Percentiles rank a stretch among this genome's conserved stretches.
Conservation (phyloP, 2,329 filamentous ascomycete genomes). For the Monosporascus ibericus region DNA sequence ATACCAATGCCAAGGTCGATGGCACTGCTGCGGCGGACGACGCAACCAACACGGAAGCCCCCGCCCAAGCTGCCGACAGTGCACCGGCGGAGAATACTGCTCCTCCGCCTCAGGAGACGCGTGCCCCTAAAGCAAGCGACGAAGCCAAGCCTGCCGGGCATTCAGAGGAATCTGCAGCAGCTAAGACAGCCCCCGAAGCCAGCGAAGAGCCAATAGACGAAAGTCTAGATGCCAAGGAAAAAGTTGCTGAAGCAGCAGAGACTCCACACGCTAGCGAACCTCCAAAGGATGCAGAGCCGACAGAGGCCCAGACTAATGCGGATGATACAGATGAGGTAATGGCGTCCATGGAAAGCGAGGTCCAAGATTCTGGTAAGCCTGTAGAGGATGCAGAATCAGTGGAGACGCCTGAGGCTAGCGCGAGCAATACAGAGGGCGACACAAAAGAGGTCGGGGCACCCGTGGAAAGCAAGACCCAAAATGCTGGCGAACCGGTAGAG, state of each 20-base stretch:
- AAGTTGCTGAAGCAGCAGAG: too few species aligned
- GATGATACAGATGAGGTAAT: not conserved
- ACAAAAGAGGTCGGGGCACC: too few species aligned
- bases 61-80: not conserved
- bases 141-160: not conserved
- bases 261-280: too few species aligned
- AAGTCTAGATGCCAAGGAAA: not conserved
- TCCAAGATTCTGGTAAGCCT: not conserved
- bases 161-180: not conserved
- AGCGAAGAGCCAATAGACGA: not conserved
- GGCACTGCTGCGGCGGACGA: not conserved
- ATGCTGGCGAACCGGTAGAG: not conserved
- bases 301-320: not conserved
- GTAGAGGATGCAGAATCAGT: not conserved
- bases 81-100: not conserved
- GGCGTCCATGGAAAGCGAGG: not conserved
- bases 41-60: not conserved
- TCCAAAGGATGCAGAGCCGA: not conserved
- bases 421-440: too few species aligned
- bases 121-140: not conserved
- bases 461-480: too few species aligned
- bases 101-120: not conserved
- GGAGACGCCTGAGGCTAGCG: too few species aligned
- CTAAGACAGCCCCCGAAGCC: not conserved
- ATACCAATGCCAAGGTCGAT: not conserved